Evolutionary conservation across 1,284 basidiomycete species (phyloP).

Genomic region (Naganishia sp.): DNA sequence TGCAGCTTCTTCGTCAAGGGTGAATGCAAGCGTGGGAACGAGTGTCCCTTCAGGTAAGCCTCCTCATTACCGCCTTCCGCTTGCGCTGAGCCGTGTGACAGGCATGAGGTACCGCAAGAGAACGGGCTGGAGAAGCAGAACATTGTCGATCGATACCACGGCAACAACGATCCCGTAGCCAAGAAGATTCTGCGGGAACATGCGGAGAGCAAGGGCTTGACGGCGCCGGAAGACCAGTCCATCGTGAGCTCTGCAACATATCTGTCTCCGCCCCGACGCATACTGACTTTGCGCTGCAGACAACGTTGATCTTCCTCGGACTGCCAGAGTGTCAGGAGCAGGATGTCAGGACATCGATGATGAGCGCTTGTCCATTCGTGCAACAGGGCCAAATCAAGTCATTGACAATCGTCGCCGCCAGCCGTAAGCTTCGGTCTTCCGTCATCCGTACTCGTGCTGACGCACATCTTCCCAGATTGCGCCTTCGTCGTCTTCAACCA

Average conservation of each 20-base stretch:
- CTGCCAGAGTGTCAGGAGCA: constrained; percentile 74
- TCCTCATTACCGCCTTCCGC: background rate
- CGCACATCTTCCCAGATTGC: constrained; percentile 61
- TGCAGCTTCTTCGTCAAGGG: constrained; percentile 97
- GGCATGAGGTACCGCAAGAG: constrained; percentile 84
- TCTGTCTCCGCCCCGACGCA: background rate
- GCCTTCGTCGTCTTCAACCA: constrained; percentile 94
- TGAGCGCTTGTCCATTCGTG: constrained; percentile 69
- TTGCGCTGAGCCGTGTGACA: constrained; percentile 38
- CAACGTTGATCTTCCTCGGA: constrained; percentile 85
- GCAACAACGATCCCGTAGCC: constrained; percentile 85
- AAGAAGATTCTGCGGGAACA: constrained; percentile 75
- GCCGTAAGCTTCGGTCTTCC: constrained; percentile 41
- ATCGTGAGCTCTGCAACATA: constrained; percentile 64
- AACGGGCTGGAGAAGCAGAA: constrained; percentile 86
- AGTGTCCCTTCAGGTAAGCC: constrained; percentile 81
- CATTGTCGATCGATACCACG: constrained; percentile 88
- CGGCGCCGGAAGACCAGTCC: constrained; percentile 80
- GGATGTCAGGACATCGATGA: constrained; percentile 72
- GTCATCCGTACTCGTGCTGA: background rate
- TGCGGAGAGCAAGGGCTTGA: constrained; percentile 75
- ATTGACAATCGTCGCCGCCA: constrained; percentile 73
- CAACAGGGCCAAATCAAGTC: constrained; percentile 73
- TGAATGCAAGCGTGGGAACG: constrained; percentile 83
- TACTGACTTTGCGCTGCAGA: constrained; percentile 57